Conservation (phyloP, 306 rosid genomes). For the Cucumis melo region DNA sequence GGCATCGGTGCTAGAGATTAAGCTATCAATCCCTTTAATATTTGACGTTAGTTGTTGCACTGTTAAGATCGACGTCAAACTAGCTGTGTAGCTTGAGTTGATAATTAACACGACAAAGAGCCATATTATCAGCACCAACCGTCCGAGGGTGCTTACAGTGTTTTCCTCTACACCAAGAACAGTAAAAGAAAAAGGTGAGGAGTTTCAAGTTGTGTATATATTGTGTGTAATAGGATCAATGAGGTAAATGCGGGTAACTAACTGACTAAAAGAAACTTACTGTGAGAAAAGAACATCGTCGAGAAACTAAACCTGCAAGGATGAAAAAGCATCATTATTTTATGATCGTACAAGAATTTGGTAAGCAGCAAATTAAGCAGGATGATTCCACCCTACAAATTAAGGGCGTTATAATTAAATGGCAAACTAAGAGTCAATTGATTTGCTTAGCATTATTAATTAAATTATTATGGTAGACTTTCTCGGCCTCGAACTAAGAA, state of each 20-base stretch:
- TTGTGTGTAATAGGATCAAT: neutral
- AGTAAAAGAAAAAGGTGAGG: conserved; percentile 9
- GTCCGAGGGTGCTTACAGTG: conserved; percentile 62
- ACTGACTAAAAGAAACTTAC: conserved; percentile 30
- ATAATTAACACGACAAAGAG: conserved; percentile 78
- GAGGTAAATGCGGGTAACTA: conserved; percentile 5
- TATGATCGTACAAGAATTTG: neutral
- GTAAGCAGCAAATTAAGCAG: neutral
- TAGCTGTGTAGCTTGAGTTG: conserved; percentile 89
- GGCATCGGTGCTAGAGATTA: conserved; percentile 42
- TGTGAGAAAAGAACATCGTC: conserved; percentile 83
- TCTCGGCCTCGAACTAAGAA: too few species aligned
- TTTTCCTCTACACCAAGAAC: conserved; percentile 47
- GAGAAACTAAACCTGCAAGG: conserved; percentile 84
- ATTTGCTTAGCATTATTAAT: too few species aligned
- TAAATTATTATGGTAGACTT: too few species aligned
- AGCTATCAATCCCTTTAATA: conserved; percentile 64
- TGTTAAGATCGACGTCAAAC: conserved; percentile 86
- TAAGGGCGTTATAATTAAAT: too few species aligned
- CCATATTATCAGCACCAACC: conserved; percentile 77
- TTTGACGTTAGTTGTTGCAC: conserved; percentile 59
- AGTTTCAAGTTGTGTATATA: neutral
- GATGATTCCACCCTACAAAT: too few species aligned
- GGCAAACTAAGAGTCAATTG: too few species aligned
- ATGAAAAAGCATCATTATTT: neutral